Conservation (phyloP, 2,329 filamentous ascomycete genomes). For the Chrysoporthe austroafricana region DNA sequence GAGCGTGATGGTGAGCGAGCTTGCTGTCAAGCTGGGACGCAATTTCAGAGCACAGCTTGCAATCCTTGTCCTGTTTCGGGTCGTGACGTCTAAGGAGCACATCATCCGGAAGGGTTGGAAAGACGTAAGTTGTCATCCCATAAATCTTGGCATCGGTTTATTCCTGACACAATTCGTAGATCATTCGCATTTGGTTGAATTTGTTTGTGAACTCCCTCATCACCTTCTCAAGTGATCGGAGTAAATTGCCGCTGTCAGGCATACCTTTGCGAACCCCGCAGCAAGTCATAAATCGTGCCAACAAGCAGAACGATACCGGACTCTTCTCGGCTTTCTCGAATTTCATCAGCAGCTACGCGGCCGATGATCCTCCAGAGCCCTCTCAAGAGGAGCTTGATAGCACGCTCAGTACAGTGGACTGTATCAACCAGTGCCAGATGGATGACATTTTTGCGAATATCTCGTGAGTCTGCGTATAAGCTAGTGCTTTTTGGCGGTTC, state of each 20-base stretch:
- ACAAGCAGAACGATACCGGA: conserved; percentile 77
- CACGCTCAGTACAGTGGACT: conserved; percentile 92
- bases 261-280: conserved; percentile 92
- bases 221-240: conserved; percentile 67
- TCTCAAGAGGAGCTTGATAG: conserved; percentile 97
- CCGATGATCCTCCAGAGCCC: conserved; percentile 95
- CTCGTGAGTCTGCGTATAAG: conserved; percentile 55
- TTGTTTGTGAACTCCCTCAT: conserved; percentile 95
- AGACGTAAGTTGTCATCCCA: conserved; percentile 60
- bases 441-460: conserved; percentile 83
- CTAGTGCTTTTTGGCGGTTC: neutral
- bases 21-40: conserved; percentile 92
- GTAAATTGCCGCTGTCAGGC: conserved; percentile 70
- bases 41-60: conserved; percentile 94
- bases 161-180: conserved; percentile 55
- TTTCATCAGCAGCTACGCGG: conserved; percentile 98
- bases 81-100: conserved; percentile 82
- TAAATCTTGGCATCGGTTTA: neutral
- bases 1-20: conserved; percentile 97
- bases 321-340: conserved; percentile 94
- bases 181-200: conserved; percentile 91
- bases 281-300: conserved; percentile 87
- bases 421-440: conserved; percentile 86
- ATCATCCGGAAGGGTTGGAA: conserved; percentile 79
- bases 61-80: conserved; percentile 91